Percentiles rank a stretch among this genome's conserved stretches.
These are phyloP conservation scores for Saprolegnia parasitica DNA, from an alignment of 352 stramenopile genomes.

Conservation along the genomic window DNA sequence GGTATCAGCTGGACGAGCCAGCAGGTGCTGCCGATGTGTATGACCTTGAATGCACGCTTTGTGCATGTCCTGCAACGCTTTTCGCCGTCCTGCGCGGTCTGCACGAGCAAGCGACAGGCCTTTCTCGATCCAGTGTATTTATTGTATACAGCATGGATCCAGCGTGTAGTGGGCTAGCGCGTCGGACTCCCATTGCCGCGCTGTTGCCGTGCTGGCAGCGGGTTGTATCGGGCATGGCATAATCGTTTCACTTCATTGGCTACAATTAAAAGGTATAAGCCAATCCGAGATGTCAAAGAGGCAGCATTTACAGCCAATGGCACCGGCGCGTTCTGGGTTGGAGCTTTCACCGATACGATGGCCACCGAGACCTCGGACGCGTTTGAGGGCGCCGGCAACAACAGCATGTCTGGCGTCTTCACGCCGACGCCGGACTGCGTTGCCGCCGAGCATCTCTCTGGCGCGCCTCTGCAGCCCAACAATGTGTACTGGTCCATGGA, in stretches of 20 bases:
- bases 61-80: no score
- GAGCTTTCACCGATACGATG: background rate
- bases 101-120: no score
- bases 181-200: no score
- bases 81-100: no score
- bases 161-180: no score
- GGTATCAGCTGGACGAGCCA: no score
- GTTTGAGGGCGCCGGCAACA: background rate
- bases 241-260: background rate
- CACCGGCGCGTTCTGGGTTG: background rate
- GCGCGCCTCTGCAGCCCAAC: conserved; percentile 59
- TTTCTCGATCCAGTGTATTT: no score
- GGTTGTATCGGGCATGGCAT: background rate
- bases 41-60: no score
- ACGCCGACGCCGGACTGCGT: conserved; percentile 12
- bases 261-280: background rate
- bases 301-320: background rate
- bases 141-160: no score
- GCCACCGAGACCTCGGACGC: background rate
- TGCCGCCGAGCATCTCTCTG: conserved; percentile 55
- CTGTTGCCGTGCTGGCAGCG: no score
- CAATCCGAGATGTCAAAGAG: background rate
- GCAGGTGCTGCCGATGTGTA: no score
- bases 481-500: conserved; percentile 70
- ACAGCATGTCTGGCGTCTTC: conserved; percentile 2